Conservation (phyloP, 306 rosid species). For the Lupinus albus region DNA sequence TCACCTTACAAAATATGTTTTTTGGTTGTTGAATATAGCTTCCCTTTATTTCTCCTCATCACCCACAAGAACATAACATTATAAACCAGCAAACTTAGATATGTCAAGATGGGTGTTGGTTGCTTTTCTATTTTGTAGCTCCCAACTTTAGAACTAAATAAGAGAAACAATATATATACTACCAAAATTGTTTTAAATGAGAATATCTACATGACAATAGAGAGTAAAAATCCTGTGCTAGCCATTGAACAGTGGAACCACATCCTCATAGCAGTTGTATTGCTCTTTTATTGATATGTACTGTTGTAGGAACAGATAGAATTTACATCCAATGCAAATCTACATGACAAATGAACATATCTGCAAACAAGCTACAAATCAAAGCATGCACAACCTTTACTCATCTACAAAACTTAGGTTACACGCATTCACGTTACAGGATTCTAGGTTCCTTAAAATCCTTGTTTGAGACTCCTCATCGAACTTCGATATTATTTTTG, state of each 20-base stretch:
- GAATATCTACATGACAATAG: slow-evolving; percentile 7
- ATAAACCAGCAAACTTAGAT: too few relatives aligned
- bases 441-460: not conserved
- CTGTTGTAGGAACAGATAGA: slow-evolving; percentile 35
- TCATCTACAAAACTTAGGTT: slow-evolving; percentile 49
- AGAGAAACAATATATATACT: not conserved
- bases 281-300: slow-evolving; percentile 30
- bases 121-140: not conserved
- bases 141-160: not conserved
- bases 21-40: too few relatives aligned
- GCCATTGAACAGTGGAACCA: slow-evolving; percentile 27
- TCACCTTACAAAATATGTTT: too few relatives aligned
- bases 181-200: not conserved
- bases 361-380: slow-evolving; percentile 44
- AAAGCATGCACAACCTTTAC: slow-evolving; percentile 49
- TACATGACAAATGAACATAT: slow-evolving; percentile 31
- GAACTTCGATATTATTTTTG: slow-evolving; percentile 27
- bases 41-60: not conserved
- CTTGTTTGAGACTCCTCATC: slow-evolving; percentile 1
- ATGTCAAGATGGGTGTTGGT: not conserved
- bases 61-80: not conserved
- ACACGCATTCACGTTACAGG: slow-evolving; percentile 35
- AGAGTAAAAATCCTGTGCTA: slow-evolving; percentile 36
- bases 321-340: slow-evolving; percentile 34
- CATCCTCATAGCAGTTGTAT: slow-evolving; percentile 36